phyloP scores from a whole-genome alignment of 116 monocot species.

The Zostera marina region DNA sequence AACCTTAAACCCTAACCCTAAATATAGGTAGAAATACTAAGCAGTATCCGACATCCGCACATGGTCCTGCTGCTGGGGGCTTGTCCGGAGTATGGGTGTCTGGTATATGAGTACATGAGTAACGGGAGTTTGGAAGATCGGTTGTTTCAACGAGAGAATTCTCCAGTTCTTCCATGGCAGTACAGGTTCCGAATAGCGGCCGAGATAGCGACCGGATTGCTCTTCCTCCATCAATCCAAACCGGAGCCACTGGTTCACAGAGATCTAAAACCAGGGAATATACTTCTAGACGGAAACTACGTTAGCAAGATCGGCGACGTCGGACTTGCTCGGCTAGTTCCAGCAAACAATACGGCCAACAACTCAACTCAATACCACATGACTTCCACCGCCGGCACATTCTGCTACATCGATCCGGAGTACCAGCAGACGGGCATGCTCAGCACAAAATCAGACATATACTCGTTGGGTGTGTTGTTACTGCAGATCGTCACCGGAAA shows the following conservation, averaged over 20 bases:
- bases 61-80: slow-evolving; percentile 81
- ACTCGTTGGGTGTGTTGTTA: slow-evolving; percentile 73
- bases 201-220: slow-evolving; percentile 59
- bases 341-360: slow-evolving; percentile 11
- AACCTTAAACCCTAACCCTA: not conserved
- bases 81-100: slow-evolving; percentile 71
- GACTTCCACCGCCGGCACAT: slow-evolving; percentile 78
- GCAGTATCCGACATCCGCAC: slow-evolving; percentile 66
- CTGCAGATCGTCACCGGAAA: slow-evolving; percentile 59
- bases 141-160: slow-evolving; percentile 22
- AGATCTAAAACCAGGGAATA: slow-evolving; percentile 75
- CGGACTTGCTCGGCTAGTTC: slow-evolving; percentile 60
- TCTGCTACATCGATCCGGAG: slow-evolving; percentile 93
- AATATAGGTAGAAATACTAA: slow-evolving; percentile 49
- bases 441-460: slow-evolving; percentile 61
- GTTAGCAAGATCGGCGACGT: slow-evolving; percentile 71
- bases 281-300: slow-evolving; percentile 58
- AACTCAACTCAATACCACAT: slow-evolving; percentile 40
- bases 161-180: slow-evolving; percentile 45
- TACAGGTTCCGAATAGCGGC: slow-evolving; percentile 56
- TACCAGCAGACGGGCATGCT: slow-evolving; percentile 83
- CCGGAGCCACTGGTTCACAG: slow-evolving; percentile 66
- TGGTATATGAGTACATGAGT: slow-evolving; percentile 75
- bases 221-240: slow-evolving; percentile 64
- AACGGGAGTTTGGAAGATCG: slow-evolving; percentile 79